A percentile compares a stretch with the other conserved stretches of the same genome.
These are phyloP conservation scores for Aspergillus sp. DNA, from an alignment of 2,329 filamentous ascomycete species.

Conservation along the genomic window DNA sequence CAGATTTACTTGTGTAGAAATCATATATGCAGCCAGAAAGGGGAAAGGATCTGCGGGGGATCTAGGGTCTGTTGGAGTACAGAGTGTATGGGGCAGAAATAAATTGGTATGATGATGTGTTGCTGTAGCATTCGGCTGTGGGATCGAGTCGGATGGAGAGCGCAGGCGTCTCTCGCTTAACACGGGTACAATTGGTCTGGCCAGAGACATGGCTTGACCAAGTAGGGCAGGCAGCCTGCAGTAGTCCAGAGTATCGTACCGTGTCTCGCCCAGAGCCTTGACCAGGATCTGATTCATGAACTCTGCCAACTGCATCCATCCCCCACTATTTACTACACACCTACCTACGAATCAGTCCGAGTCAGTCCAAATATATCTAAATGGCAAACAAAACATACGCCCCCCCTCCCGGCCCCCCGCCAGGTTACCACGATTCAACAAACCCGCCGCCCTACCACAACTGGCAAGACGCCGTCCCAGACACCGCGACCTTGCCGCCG, in stretches of 20 bases:
- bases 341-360: background rate
- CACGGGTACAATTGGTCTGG: background rate
- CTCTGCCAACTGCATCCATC: too few relatives aligned
- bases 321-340: background rate
- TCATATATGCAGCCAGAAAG: too few relatives aligned
- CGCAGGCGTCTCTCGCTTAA: too few relatives aligned
- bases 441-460: slow-evolving; percentile 52
- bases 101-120: background rate
- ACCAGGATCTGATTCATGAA: too few relatives aligned
- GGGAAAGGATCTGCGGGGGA: background rate
- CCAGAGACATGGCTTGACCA: background rate
- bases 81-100: background rate
- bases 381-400: slow-evolving; percentile 2
- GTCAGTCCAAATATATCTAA: background rate
- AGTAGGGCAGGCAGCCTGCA: background rate
- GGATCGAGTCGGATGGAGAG: background rate
- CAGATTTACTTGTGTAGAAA: background rate
- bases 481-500: slow-evolving; percentile 50
- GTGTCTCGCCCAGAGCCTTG: too few relatives aligned
- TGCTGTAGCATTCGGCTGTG: background rate
- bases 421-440: slow-evolving; percentile 14
- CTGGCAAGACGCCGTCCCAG: slow-evolving; percentile 51
- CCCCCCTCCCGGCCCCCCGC: slow-evolving; percentile 6
- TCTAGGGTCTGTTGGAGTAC: background rate
- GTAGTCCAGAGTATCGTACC: too few relatives aligned